Evolutionary conservation across 108 stramenopile species (phyloP), one percentile per base, ranked within the genome.

Genomic region (Asterionellopsis glacialis): DNA sequence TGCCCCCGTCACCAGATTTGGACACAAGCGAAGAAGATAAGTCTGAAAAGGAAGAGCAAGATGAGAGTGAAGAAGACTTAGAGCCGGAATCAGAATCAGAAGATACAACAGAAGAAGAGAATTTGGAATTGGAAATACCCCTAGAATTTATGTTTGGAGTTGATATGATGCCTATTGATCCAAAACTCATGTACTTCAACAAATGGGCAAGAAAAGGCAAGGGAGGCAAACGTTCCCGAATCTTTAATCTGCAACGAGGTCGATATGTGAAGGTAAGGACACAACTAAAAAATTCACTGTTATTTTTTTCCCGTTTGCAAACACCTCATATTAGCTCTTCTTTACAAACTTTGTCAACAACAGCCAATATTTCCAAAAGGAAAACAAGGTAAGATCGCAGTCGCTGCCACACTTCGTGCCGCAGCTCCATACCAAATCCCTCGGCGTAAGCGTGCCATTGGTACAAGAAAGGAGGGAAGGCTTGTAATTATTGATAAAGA

Each of bases 341-440:
- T 33, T 33, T 33, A 5, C 2, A 33, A 33, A 33, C 2, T 5
- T 33, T 33, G 33, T 7, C 2, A 33, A 33, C 33, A 7, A 33
- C 33, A 33, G 33, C 33, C 33, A 33, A 33, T 33, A 33, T 33
- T 33, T 33, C 33, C 33, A 33, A 33, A 33, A 33, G 33, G 33
- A 33, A 33, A 33, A 7, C 33, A 33, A 7, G 33, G 42, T 9
- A 67, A 75, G 43, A 50, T 87, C 16, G 85, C 84, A 11, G 79
- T 89, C 27, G 88, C 78, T 40, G 85, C 88, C 44, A 89, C 85
- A 22, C 57, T 89, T 59, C 75, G 88, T 21, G 82, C 83, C 2
- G 77, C 88, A 9, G 88, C 88, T 21, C 84, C 84, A 9, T 80
- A 84, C 61, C 88, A 89, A 58, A 67, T 66, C 45, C 45, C 68